Base-by-base conservation (phyloP, 1,284 basidiomycete genomes). In the Ceratorhiza oryzae-sativae region DNA sequence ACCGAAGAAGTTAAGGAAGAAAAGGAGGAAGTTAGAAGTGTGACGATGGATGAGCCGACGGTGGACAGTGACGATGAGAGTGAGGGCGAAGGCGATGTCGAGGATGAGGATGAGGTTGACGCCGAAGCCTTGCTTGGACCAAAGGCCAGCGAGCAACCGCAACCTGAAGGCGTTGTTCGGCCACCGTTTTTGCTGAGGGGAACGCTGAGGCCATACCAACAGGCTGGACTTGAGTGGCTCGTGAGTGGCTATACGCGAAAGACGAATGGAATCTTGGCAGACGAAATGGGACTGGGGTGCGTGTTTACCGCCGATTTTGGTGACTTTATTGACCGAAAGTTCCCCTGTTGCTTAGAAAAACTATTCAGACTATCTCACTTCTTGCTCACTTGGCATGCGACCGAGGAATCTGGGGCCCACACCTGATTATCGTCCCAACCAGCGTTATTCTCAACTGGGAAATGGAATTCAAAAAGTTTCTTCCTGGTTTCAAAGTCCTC, bases 391-490 rank as follows among this genome's bases (percentile, higher is more conserved):
- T 98, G 13, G 95, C 95, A 15, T 97, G 95, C 79, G 94, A 97
- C 80, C 86, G 90, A 63, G 96, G 96, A 5, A 93, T 97, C 73
- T 98, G 96, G 95, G 97, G 97, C 0, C 96, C 96, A 1, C 96
- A 98, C 81, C 86, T 98, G 34, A 95, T 98, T 78, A 89, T 98
- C 76, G 95, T 97, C 12, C 95, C 96, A 0, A 98, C 96, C 0
- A 95, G 93, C 74, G 96, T 98, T 71, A 87, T 98, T 75, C 85
- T 98, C 72, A 98, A 98, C 79, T 98, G 96, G 96, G 96, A 97
- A 80, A 97, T 98, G 92, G 96, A 98, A 80, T 98, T 98, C 85
- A 97, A 98, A 81, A 97, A 97, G 81, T 98, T 98, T 79, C 83
- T 98, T 1, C 96, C 96, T 0, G 96, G 95, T 0, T 96, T 98